Base-by-base conservation (phyloP, 768 basidiomycete species). In the Boletus rufocinnamomeus region DNA sequence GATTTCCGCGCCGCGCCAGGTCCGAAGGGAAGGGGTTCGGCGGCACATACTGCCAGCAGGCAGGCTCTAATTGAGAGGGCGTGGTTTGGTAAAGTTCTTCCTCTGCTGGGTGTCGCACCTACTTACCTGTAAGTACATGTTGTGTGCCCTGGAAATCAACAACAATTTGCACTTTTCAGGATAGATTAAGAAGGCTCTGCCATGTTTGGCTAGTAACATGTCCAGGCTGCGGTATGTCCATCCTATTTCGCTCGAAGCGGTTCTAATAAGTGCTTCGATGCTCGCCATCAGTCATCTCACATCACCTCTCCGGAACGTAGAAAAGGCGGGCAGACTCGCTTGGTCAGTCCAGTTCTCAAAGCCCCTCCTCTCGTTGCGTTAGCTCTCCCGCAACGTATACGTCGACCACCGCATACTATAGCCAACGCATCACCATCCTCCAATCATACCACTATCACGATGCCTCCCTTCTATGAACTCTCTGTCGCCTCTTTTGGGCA, bases 401-500 rank as follows among this genome's bases (percentile, higher is more conserved):
- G 25, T 19, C 40, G 41, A 45, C 56, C 34, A 37, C 37, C 27
- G 1, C 60, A 52, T 51, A 57, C 46, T 13, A 10, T 14, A 43
- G 7, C 45, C 25, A 5, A 32, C 13, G 23, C 27, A 40, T 30
- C 30, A 46, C 34, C 45, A 3, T 51, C n/a, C 57, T 27, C 63
- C 56, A 28, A 21, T 48, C 56, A 17, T 14, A 47, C 44, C 28
- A 37, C 27, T 19, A 46, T 40, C 52, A 54, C 50, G 13, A 73
- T 73, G 72, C 73, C 72, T 41, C 72, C 72, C 21, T 73, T 72
- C 57, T 73, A 74, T 57, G 72, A 73, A 45, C 62, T 73, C 52
- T 49, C 73, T 7, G 64, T 73, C 45, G 73, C 64, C 50, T 67
- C 66, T 43, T 73, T 73, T 52, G 50, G 46, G 4, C 66, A 67